Evolutionary conservation across 208 protist genomes (phyloP).

Genomic region (Novymonas esmeraldas): DNA sequence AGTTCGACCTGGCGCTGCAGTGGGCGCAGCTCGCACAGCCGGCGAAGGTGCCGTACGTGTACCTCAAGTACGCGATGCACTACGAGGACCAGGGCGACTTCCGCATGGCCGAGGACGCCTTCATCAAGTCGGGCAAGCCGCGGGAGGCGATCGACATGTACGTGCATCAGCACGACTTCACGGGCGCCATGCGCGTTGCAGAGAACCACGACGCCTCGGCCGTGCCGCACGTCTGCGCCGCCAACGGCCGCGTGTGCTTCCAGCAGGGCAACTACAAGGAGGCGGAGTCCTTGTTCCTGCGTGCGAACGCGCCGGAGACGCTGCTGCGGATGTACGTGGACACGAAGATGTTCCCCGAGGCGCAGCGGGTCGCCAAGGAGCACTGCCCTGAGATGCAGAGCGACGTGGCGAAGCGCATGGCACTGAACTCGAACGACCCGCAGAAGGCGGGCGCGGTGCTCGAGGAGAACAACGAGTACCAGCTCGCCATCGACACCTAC

Average conservation of each 20-base stretch:
- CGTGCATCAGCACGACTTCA: constrained; percentile 97
- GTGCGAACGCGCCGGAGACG: constrained; percentile 93
- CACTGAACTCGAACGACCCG: constrained; percentile 84
- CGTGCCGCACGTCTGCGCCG: constrained; percentile 86
- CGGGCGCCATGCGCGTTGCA: constrained; percentile 95
- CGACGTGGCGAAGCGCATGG: constrained; percentile 87
- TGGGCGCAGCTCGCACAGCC: constrained; percentile 90
- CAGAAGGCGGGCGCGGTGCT: constrained; percentile 87
- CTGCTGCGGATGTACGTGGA: constrained; percentile 96
- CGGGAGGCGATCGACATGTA: constrained; percentile 97
- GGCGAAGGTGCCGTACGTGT: constrained; percentile 95
- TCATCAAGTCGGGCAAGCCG: constrained; percentile 96
- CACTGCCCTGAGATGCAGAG: constrained; percentile 87
- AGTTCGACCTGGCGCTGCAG: constrained; percentile 96
- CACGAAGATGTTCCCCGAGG: constrained; percentile 92
- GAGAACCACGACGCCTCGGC: constrained; percentile 91
- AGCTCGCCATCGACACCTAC: constrained; percentile 95
- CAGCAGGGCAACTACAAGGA: constrained; percentile 90
- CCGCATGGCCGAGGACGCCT: constrained; percentile 96
- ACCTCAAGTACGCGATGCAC: constrained; percentile 97
- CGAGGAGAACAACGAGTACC: constrained; percentile 94
- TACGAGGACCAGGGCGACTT: constrained; percentile 97
- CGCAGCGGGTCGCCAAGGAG: constrained; percentile 91
- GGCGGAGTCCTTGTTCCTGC: constrained; percentile 92
- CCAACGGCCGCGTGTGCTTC: constrained; percentile 89